Conservation (phyloP, 768 basidiomycete species). For the Podaxis carcinomalis region DNA sequence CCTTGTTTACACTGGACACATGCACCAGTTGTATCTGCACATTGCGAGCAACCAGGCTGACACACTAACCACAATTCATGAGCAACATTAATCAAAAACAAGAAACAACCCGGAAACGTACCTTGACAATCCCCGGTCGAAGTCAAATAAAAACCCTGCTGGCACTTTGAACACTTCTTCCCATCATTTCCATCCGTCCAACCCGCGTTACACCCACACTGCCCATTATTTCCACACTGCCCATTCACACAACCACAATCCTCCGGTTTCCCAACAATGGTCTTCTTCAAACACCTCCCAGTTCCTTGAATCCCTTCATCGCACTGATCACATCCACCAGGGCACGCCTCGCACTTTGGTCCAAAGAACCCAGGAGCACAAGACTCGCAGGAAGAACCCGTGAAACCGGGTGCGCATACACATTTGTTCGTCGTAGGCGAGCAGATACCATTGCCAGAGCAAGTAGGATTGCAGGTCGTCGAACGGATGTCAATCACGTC, state of each 20-base stretch:
- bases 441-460: conserved; percentile 71
- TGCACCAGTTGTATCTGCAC: conserved; percentile 61
- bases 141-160: conserved; percentile 69
- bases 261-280: conserved; percentile 49
- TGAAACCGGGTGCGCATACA: conserved; percentile 69
- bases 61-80: conserved; percentile 44
- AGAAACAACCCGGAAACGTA: conserved; percentile 23
- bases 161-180: conserved; percentile 73
- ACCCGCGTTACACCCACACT: conserved; percentile 74
- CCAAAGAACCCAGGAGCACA: conserved; percentile 79
- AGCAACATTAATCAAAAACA: conserved; percentile 5
- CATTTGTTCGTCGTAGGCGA: conserved; percentile 61
- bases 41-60: conserved; percentile 65
- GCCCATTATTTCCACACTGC: conserved; percentile 59
- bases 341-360: conserved; percentile 64
- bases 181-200: conserved; percentile 71
- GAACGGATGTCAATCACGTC: conserved; percentile 70
- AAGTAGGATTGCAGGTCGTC: conserved; percentile 68
- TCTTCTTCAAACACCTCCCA: conserved; percentile 61
- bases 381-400: conserved; percentile 73
- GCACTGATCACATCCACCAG: conserved; percentile 63
- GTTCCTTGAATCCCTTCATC: conserved; percentile 78
- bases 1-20: conserved; percentile 72
- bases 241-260: conserved; percentile 85
- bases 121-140: conserved; percentile 71